These are phyloP conservation scores for Echium plantagineum DNA, from an alignment of 257 asterid genomes.

Conservation along the genomic window DNA sequence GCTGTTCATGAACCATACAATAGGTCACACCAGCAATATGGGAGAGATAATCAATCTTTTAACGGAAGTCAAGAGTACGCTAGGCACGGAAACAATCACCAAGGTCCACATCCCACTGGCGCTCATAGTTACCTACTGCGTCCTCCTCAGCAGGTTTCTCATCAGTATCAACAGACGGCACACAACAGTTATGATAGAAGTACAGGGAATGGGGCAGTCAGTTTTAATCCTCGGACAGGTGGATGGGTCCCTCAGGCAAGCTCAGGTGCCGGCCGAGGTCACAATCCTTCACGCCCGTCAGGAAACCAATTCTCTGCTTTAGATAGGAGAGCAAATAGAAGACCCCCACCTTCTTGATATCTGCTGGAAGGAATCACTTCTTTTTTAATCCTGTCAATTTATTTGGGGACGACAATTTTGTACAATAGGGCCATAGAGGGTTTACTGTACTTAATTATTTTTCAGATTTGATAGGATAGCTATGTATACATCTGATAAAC, in stretches of 20 bases:
- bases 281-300: slow-evolving; percentile 30
- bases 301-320: slow-evolving; percentile 51
- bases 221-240: slow-evolving; percentile 18
- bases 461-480: too few species aligned
- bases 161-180: slow-evolving; percentile 33
- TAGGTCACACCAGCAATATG: slow-evolving; percentile 30
- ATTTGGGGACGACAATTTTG: slow-evolving; percentile 11
- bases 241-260: slow-evolving; percentile 27
- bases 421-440: slow-evolving; percentile 15
- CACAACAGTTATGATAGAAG: slow-evolving; percentile 20
- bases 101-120: slow-evolving; percentile 27
- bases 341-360: slow-evolving; percentile 46
- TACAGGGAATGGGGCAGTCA: slow-evolving; percentile 28
- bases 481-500: too few species aligned
- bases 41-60: slow-evolving; percentile 15
- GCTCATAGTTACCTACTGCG: slow-evolving; percentile 32
- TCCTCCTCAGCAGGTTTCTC: slow-evolving; percentile 24
- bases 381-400: slow-evolving; percentile 3
- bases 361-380: slow-evolving; percentile 23
- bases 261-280: slow-evolving; percentile 39
- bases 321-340: slow-evolving; percentile 48
- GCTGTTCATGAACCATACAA: slow-evolving; percentile 20
- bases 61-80: slow-evolving; percentile 29
- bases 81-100: slow-evolving; percentile 35
- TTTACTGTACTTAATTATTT: neutral